These are phyloP conservation scores for Neodidymelliopsis sp. DNA, from an alignment of 2,329 filamentous ascomycete genomes.

Conservation along the genomic window DNA sequence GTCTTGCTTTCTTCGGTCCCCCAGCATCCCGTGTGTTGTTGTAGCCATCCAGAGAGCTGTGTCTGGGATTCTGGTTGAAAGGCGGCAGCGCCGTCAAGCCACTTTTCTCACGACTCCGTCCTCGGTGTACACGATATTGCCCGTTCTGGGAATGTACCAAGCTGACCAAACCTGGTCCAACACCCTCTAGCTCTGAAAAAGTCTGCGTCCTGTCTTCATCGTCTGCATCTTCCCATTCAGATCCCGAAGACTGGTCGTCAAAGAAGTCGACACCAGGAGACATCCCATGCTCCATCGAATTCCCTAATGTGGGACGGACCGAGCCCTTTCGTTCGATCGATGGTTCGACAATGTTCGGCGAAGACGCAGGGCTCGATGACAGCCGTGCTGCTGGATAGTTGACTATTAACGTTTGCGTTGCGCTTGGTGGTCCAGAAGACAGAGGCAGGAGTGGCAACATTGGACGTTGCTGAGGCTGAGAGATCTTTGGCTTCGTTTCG, in stretches of 20 bases:
- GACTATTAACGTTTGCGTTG: constrained; percentile 33
- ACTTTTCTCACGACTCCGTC: constrained; percentile 22
- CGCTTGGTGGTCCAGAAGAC: constrained; percentile 20
- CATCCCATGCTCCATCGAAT: constrained; percentile 31
- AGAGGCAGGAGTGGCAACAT: constrained; percentile 15
- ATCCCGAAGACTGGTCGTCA: constrained; percentile 34
- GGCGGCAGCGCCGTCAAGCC: constrained; percentile 26
- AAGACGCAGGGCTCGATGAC: constrained; percentile 41
- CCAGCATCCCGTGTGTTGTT: constrained; percentile 2
- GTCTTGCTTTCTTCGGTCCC: constrained; percentile 27
- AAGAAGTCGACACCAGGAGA: constrained; percentile 39
- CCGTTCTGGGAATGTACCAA: constrained; percentile 7
- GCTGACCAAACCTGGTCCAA: constrained; percentile 11
- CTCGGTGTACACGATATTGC: constrained; percentile 3
- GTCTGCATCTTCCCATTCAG: constrained; percentile 34
- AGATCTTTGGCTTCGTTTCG: constrained; percentile 5
- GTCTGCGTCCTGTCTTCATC: constrained; percentile 27
- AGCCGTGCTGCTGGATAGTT: constrained; percentile 35
- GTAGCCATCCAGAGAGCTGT: neutral
- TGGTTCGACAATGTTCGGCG: constrained; percentile 36
- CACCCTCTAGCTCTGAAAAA: constrained; percentile 10
- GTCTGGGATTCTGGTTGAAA: constrained; percentile 17
- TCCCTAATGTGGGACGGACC: constrained; percentile 33
- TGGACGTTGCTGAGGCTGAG: constrained; percentile 21
- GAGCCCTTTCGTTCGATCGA: constrained; percentile 29